These are phyloP conservation scores for Nakaseomyces glabratus DNA, from an alignment of 1,139 yeast genomes.

Conservation along the genomic window DNA sequence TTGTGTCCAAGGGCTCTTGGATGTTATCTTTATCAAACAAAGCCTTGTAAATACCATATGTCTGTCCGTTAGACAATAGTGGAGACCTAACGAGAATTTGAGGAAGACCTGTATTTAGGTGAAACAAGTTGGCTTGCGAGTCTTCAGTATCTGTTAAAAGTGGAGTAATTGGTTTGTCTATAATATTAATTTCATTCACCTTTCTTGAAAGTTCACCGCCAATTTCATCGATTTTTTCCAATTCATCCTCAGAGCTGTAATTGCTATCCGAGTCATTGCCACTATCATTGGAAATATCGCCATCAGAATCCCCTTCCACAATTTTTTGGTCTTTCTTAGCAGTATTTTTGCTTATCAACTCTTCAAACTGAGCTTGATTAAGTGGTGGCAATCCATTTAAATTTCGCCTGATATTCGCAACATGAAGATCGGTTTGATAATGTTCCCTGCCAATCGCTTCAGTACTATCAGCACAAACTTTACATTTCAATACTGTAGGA, in stretches of 20 bases:
- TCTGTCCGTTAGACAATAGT: constrained; percentile 38
- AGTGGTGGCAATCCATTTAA: constrained; percentile 41
- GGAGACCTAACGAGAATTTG: constrained; percentile 46
- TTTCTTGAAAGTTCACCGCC: constrained; percentile 7
- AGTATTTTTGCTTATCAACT: constrained; percentile 37
- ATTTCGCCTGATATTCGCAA: constrained; percentile 51
- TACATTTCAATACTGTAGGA: background rate
- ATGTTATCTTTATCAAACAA: constrained; percentile 41
- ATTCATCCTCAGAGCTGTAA: background rate
- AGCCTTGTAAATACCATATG: constrained; percentile 63
- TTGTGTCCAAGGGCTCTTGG: constrained; percentile 32
- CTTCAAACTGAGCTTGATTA: constrained; percentile 52
- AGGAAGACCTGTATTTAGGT: constrained; percentile 58
- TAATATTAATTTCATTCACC: constrained; percentile 6
- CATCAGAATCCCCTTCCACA: constrained; percentile 53
- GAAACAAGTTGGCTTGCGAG: constrained; percentile 37
- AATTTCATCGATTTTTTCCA: constrained; percentile 10
- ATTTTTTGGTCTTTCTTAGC: constrained; percentile 33
- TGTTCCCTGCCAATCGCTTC: constrained; percentile 34
- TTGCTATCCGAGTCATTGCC: constrained; percentile 4
- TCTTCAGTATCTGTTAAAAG: constrained; percentile 7
- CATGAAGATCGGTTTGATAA: constrained; percentile 53
- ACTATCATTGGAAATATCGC: constrained; percentile 16
- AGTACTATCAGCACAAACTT: constrained; percentile 1
- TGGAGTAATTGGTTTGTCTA: background rate